Base-by-base conservation (phyloP, 2,329 filamentous ascomycete genomes). In the Beauveria pseudobassiana region DNA sequence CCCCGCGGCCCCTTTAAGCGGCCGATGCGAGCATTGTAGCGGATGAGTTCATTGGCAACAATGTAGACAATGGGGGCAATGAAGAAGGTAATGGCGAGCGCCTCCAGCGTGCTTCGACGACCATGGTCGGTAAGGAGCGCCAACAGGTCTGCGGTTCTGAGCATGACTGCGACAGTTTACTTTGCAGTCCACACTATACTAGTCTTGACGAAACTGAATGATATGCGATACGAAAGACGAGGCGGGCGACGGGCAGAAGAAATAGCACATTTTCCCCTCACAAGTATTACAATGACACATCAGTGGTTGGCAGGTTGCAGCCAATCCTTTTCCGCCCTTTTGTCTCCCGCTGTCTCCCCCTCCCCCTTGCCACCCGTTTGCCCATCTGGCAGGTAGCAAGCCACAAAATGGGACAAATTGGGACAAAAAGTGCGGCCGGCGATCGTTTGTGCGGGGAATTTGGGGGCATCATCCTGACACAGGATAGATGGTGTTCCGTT, bases 1-100 rank as follows among this genome's bases (percentile, higher is more conserved):
- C 82, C 81, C 0, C 69, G 65, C 0, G 82, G 82, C 0, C 82
- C 82, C 7, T 72, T 72, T 42, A 84, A 71, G 3, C 76, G 75
- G 3, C 73, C 70, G 24, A 84, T 75, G 9, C 81, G 75, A 14
- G 75, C 77, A 62, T 70, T 69, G 59, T 67, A 64, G 48, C 80
- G 78, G 52, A 79, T 68, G n/a, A 80, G 69, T 63, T 83, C 80
- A 64, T 82, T 82, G 63, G 76, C 59, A 22, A 82, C 63, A 58
- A 83, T 64, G 67, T 82, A 82, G 53, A 78, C 62, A 34, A 78
- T 51, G 0, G 78, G 74, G 1, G 73, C 64, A 3, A 68, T 49
- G n/a, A 73, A 22, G 2, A 70, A 46, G 0, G 66, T 66, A 2
- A 70, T 38, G 0, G 68, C 58, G 3, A 69, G 52, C 1, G 67